A percentile compares a stretch with the other conserved stretches of the same genome.
phyloP scores from a whole-genome alignment of 1,284 basidiomycete genomes.

The Ustilago vetiveriae region DNA sequence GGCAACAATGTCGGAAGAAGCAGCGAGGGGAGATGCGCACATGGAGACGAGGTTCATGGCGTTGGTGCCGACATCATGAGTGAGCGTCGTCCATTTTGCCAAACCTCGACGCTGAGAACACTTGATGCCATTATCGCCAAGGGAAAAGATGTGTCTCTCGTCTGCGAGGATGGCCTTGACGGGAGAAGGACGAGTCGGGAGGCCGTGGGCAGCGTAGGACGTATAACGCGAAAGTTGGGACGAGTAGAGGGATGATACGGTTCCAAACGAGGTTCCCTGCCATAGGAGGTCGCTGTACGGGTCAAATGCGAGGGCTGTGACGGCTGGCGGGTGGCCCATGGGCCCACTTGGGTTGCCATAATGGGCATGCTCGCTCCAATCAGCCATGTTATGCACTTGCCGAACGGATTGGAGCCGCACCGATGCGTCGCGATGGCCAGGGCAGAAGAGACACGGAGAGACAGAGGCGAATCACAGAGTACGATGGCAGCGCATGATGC shows the following conservation, averaged over 20 bases:
- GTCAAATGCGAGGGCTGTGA: slow-evolving; percentile 77
- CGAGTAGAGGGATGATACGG: slow-evolving; percentile 78
- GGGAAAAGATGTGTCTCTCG: slow-evolving; percentile 66
- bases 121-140: slow-evolving; percentile 66
- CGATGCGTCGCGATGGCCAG: not conserved
- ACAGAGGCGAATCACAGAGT: too few species aligned
- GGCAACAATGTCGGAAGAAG: slow-evolving; percentile 60
- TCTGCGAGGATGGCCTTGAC: slow-evolving; percentile 65
- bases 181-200: slow-evolving; percentile 71
- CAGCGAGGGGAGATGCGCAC: slow-evolving; percentile 58
- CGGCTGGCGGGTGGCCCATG: slow-evolving; percentile 53
- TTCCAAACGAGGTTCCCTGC: slow-evolving; percentile 81
- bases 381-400: slow-evolving; percentile 42
- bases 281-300: slow-evolving; percentile 88
- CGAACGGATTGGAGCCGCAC: too few species aligned
- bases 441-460: too few species aligned
- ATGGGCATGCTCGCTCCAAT: slow-evolving; percentile 62
- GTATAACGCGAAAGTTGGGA: slow-evolving; percentile 74
- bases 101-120: slow-evolving; percentile 67
- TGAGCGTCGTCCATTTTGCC: slow-evolving; percentile 62
- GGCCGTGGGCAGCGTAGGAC: slow-evolving; percentile 69
- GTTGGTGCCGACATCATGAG: slow-evolving; percentile 33
- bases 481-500: slow-evolving; percentile 1
- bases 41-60: slow-evolving; percentile 57
- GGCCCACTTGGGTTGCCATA: slow-evolving; percentile 52